Evolutionary conservation across 2,329 filamentous ascomycete species (phyloP).

Genomic region (Cadophora sp.): DNA sequence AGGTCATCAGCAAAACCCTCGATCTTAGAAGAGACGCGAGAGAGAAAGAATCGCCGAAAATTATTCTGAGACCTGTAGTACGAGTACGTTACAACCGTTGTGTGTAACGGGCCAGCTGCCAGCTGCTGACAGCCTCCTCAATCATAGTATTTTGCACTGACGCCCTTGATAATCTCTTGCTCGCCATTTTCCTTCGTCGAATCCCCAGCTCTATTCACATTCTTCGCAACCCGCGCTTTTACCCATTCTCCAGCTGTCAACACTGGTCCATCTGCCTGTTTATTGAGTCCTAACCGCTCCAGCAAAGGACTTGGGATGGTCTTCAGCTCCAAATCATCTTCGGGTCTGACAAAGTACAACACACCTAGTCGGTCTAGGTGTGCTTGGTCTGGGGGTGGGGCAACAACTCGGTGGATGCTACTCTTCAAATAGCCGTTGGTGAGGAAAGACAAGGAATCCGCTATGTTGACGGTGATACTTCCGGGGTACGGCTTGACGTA

Average conservation of each 20-base stretch:
- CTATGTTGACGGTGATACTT: constrained; percentile 57
- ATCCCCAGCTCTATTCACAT: constrained; percentile 23
- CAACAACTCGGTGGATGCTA: constrained; percentile 48
- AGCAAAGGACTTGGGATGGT: constrained; percentile 43
- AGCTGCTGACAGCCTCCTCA: neutral
- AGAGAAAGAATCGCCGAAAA: neutral
- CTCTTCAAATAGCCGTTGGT: constrained; percentile 54
- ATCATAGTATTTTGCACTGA: constrained; percentile 26
- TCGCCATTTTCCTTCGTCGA: constrained; percentile 14
- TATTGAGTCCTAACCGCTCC: constrained; percentile 34
- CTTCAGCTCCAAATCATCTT: constrained; percentile 30
- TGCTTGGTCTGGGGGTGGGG: constrained; percentile 45
- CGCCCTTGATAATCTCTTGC: constrained; percentile 23
- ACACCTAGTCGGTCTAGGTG: constrained; percentile 51
- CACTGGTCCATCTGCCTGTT: neutral
- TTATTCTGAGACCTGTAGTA: neutral
- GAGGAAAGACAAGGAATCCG: constrained; percentile 54
- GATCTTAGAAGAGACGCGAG: too few relatives aligned
- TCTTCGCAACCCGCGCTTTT: constrained; percentile 22
- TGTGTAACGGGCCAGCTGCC: neutral
- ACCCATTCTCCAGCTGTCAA: constrained; percentile 29
- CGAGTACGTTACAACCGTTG: neutral
- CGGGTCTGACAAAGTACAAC: constrained; percentile 50
- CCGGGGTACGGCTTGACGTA: constrained; percentile 56
- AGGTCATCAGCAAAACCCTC: too few relatives aligned